These are phyloP conservation scores for Chaetomium cochliodes DNA, from an alignment of 495 filamentous ascomycete species.

Conservation along the genomic window DNA sequence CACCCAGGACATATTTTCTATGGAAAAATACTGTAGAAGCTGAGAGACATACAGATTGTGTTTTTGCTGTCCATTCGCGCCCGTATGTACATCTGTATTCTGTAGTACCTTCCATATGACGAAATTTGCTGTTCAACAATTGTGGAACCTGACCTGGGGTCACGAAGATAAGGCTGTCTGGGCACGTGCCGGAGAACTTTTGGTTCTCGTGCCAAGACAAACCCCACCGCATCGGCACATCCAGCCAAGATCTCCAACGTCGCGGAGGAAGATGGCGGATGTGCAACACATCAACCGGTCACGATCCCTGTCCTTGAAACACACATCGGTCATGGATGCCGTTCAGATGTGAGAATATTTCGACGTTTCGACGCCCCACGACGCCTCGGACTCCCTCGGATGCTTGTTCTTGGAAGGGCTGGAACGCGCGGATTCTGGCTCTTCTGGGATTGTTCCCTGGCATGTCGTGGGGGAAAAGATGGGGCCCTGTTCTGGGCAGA, in stretches of 20 bases:
- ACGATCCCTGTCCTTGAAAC: not conserved
- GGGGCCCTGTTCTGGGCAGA: not conserved
- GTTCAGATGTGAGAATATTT: too few relatives aligned
- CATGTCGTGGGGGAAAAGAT: constrained; percentile 5
- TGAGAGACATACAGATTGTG: too few relatives aligned
- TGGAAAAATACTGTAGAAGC: too few relatives aligned
- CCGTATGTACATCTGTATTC: not conserved
- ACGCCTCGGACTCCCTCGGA: not conserved
- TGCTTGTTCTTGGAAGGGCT: too few relatives aligned
- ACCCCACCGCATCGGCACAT: not conserved
- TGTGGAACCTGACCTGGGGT: too few relatives aligned
- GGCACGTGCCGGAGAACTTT: not conserved
- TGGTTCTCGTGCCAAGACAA: not conserved
- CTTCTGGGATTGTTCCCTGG: not conserved
- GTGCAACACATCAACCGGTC: not conserved
- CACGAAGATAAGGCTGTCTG: too few relatives aligned
- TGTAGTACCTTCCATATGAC: not conserved
- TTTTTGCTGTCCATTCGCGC: not conserved
- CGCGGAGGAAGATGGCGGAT: not conserved
- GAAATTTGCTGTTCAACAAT: too few relatives aligned
- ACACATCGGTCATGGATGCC: not conserved
- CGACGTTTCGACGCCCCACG: not conserved
- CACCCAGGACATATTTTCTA: too few relatives aligned
- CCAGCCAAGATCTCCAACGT: not conserved
- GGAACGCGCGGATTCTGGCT: not conserved